Evolutionary conservation across 129 eudicot genomes (phyloP).

Genomic region (Arctium minus): DNA sequence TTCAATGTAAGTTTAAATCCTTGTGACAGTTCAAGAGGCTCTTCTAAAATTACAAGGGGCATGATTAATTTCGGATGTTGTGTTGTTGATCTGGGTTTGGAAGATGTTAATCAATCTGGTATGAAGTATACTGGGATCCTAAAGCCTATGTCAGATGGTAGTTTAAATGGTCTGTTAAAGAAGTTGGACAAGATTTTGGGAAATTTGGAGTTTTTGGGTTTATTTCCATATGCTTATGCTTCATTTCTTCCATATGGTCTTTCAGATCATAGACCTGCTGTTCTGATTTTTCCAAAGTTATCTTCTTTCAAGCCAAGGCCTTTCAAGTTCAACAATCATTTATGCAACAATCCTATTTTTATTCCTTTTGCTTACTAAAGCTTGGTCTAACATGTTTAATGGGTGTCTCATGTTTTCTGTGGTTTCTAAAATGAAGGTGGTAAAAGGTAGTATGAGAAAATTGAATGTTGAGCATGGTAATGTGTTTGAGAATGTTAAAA

Average conservation of each 20-base stretch:
- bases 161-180: neutral
- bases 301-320: no score
- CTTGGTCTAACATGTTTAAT: no score
- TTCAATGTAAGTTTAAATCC: neutral
- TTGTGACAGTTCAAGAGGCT: neutral
- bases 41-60: neutral
- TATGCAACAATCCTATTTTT: no score
- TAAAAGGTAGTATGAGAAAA: no score
- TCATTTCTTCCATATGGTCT: neutral
- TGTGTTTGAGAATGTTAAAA: neutral
- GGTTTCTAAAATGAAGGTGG: no score
- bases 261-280: no score
- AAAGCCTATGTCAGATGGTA: neutral
- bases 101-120: neutral
- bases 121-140: neutral
- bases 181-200: neutral
- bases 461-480: no score
- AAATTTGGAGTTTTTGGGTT: accelerated
- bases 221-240: neutral
- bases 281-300: no score
- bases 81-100: neutral
- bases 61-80: neutral
- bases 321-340: no score
- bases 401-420: no score
- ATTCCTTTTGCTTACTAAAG: no score